Evolutionary conservation across 495 filamentous ascomycete species (phyloP), one percentile per base, ranked within the genome.

Genomic region (Penicillium daleae): DNA sequence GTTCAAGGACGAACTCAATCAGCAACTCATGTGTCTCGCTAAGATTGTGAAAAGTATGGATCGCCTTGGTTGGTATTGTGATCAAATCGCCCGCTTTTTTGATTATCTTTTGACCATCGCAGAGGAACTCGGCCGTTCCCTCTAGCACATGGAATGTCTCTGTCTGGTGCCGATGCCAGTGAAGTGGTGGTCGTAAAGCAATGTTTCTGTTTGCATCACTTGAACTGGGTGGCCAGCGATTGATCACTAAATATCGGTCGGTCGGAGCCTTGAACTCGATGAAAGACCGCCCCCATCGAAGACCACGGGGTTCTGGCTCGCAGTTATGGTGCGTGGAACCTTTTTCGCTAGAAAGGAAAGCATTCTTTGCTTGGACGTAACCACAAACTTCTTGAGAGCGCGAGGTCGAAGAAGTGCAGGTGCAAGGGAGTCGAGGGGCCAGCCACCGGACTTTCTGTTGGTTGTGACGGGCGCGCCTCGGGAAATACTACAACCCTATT

Each of bases 191-290:
- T 5, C 53, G 53, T 9, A 65, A 29, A 0, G 63, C 63, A 26
- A 65, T 61, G 27, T 60, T 61, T 26, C 31, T 60, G 33, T 54
- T 61, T 21, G 21, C 19, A 6, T 49, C 33, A 44, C 31, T 57
- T 13, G 63, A 65, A 33, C 29, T 52, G 10, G 63, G 63, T 29
- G 63, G 63, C 63, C 63, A 65, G 42, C 57, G 63, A 37, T 65
- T 65, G 32, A 65, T 12, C 12, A 65, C 63, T 31, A 65, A 52
- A 17, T 65, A 65, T 29, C 56, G 57, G 46, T 65, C 63, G 21
- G 54, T 57, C 10, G 63, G 63, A 15, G 52, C 7, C 26, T 57
- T 60, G 53, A 65, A 65, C 37, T 65, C 52, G 32, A 65, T 57
- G 12, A 31, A 57, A 15, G 63, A 60, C 7, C 58, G 63, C 24